Evolutionary conservation across 805 yeast genomes (phyloP).

Genomic region (Sugiyamaella americana): DNA sequence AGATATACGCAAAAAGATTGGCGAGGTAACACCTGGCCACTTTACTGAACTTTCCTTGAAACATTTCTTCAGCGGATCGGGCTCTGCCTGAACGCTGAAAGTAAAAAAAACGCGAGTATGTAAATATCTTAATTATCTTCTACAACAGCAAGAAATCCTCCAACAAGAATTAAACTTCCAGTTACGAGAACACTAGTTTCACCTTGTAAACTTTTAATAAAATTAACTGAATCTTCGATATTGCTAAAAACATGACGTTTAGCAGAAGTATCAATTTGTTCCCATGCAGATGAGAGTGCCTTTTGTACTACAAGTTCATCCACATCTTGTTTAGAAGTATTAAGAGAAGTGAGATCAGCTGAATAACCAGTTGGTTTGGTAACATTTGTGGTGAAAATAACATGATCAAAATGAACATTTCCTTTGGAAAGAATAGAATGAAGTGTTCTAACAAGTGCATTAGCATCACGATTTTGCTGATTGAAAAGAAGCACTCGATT

Average conservation of each 20-base stretch:
- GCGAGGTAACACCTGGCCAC: slow-evolving; percentile 18
- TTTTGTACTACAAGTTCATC: slow-evolving; percentile 79
- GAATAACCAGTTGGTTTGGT: slow-evolving; percentile 84
- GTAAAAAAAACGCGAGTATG: too few species aligned
- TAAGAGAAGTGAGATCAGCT: slow-evolving; percentile 76
- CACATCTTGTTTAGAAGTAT: slow-evolving; percentile 71
- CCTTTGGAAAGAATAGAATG: slow-evolving; percentile 25
- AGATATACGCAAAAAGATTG: slow-evolving; percentile 16
- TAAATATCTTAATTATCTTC: slow-evolving; percentile 35
- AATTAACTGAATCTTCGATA: slow-evolving; percentile 66
- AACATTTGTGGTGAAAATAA: slow-evolving; percentile 81
- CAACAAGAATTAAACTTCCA: slow-evolving; percentile 91
- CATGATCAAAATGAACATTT: slow-evolving; percentile 58
- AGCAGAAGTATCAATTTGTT: slow-evolving; percentile 37
- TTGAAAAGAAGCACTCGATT: slow-evolving; percentile 66
- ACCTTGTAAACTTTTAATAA: slow-evolving; percentile 37
- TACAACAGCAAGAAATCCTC: slow-evolving; percentile 83
- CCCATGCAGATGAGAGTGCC: slow-evolving; percentile 66
- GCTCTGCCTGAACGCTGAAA: not conserved
- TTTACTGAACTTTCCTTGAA: not conserved
- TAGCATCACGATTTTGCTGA: slow-evolving; percentile 89
- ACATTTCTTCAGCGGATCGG: not conserved
- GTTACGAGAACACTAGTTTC: slow-evolving; percentile 75
- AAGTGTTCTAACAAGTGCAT: slow-evolving; percentile 51
- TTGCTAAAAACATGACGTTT: slow-evolving; percentile 54